Percentiles rank a stretch among this genome's conserved stretches.
Conservation (phyloP, 225 moss, liverwort and hornwort species). For the Antitrichia curtipendula region DNA sequence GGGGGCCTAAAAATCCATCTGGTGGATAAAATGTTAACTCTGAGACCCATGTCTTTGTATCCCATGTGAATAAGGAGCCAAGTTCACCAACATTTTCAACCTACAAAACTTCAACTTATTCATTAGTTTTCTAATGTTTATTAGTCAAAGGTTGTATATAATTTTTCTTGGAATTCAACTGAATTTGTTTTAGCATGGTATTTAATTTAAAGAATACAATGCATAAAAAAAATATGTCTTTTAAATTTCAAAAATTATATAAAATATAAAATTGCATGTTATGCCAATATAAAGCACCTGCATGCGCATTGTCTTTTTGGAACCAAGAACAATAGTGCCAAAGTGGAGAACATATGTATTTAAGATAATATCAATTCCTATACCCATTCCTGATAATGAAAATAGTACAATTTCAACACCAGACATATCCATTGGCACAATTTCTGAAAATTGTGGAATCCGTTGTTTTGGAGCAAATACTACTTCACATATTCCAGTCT, state of each 20-base stretch:
- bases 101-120: neutral
- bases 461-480: conserved; percentile 65
- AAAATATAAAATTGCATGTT: no score
- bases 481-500: conserved; percentile 56
- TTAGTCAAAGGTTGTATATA: no score
- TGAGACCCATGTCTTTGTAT: conserved; percentile 34
- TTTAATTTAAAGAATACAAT: neutral
- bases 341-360: conserved; percentile 54
- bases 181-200: neutral
- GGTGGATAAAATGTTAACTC: conserved; percentile 69
- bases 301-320: conserved; percentile 35
- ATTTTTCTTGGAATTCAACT: neutral
- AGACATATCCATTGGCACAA: conserved; percentile 60
- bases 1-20: conserved; percentile 66
- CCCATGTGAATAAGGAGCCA: conserved; percentile 81
- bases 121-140: neutral
- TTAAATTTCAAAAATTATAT: neutral
- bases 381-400: conserved; percentile 47
- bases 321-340: conserved; percentile 58
- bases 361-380: conserved; percentile 68
- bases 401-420: conserved; percentile 49
- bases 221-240: neutral
- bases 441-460: conserved; percentile 34
- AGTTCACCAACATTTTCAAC: conserved; percentile 87
- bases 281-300: neutral